Percentiles rank a stretch among this genome's conserved stretches.
Evolutionary conservation across 129 eudicot species (phyloP).

Genomic region (Oenanthe sinensis): DNA sequence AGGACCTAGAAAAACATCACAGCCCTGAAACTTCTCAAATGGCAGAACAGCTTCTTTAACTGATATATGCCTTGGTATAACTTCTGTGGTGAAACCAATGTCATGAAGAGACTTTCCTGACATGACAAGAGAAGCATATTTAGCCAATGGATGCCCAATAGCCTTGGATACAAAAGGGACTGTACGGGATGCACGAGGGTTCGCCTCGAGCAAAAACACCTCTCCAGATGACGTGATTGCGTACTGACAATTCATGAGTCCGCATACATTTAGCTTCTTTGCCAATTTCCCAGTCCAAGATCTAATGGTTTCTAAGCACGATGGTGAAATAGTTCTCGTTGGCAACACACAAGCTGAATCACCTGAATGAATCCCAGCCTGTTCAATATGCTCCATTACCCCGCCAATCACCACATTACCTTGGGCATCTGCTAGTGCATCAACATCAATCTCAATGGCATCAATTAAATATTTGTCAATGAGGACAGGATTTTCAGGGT

Average conservation of each 20-base stretch:
- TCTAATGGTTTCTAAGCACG: constrained; percentile 75
- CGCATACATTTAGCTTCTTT: constrained; percentile 69
- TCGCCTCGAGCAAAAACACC: constrained; percentile 83
- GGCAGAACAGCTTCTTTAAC: constrained; percentile 96
- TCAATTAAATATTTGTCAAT: constrained; percentile 72
- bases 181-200: constrained; percentile 94
- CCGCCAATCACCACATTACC: constrained; percentile 98
- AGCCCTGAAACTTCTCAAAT: constrained; percentile 88
- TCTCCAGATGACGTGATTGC: constrained; percentile 76
- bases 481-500: constrained; percentile 87
- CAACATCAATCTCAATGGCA: constrained; percentile 88
- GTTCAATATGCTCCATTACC: constrained; percentile 97
- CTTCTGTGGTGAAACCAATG: constrained; percentile 54
- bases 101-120: constrained; percentile 82
- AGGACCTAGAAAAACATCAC: constrained; percentile 86
- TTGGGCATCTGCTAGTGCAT: constrained; percentile 71
- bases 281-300: constrained; percentile 88
- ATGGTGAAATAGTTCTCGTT: constrained; percentile 52
- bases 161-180: constrained; percentile 97
- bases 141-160: constrained; percentile 92
- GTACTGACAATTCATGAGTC: constrained; percentile 94
- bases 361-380: constrained; percentile 96
- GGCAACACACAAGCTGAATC: constrained; percentile 96
- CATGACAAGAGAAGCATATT: constrained; percentile 90
- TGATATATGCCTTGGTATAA: constrained; percentile 70